Evolutionary conservation across 257 asterid genomes (phyloP), one percentile per base, ranked within the genome.

Genomic region (Forsythia viridissima): DNA sequence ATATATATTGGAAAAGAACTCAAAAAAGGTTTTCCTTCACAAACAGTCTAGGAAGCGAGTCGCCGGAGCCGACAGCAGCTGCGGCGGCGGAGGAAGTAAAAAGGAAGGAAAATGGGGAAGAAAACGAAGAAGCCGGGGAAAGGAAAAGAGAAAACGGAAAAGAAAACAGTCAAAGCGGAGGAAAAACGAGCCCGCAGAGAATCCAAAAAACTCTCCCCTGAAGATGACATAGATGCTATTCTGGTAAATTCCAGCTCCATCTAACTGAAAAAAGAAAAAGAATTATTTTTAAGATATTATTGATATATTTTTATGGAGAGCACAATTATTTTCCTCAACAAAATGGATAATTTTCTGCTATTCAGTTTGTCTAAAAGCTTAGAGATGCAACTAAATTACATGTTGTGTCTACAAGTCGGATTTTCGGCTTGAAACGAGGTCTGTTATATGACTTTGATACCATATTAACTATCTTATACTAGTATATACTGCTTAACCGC

Each of bases 201-300:
- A 70, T 82, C 99, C 86, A 91, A 93, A 77, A 96, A 96, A 63
- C 79, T 96, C 76, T 92, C 98, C n/a, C 97, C 98, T 9, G 99
- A 96, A 81, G 98, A 96, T 81, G 99, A 96, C 86, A 96, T 96
- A 75, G 99, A 96, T 78, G 97, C 97, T 81, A 96, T 96, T 66
- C 83, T 96, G 92, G 98, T 95, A 88, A 59, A 21, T 3, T 63
- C 16, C 70, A 24, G 40, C 70, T 63, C 38, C 37, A 11, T 59
- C 9, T 59, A 59, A 59, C 67, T 59, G 20, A 3, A 55, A 39
- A 24, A n/a, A 44, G 13, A 70, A 37, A 16, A 40, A 8, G 3
- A n/a, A 6, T 2, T 5, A 6, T 59, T 57, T 57, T 18, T 18
- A 57, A 57, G 15, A 59, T 21, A 59, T 8, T 57, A 21, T 59